Conservation (phyloP, 257 asterid genomes). For the Linderniella brevidens region DNA sequence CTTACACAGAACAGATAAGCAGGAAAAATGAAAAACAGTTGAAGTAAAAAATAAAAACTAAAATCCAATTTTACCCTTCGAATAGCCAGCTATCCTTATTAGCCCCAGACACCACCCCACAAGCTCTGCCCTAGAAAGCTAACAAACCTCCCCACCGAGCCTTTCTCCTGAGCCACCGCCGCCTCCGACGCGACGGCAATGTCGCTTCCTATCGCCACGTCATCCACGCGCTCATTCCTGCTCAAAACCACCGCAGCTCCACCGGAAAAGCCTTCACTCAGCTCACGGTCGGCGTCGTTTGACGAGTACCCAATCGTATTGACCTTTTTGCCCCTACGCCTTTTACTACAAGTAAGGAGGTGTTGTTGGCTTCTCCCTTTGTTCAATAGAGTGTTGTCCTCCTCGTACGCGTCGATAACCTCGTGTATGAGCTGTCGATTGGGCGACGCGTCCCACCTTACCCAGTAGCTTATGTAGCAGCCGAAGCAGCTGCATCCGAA, state of each 20-base stretch:
- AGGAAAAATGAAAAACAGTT: too few species aligned
- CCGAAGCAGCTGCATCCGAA: constrained; percentile 58
- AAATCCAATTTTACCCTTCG: too few species aligned
- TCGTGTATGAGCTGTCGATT: constrained; percentile 61
- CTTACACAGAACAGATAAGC: too few species aligned
- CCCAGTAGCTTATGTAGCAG: constrained; percentile 70
- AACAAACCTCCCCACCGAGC: constrained; percentile 43
- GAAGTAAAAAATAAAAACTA: too few species aligned
- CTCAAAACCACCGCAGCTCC: constrained; percentile 15
- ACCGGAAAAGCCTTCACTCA: constrained; percentile 10
- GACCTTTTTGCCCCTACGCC: constrained; percentile 25
- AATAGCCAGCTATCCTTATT: constrained; percentile 2
- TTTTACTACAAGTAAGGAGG: constrained; percentile 11
- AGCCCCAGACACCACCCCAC: constrained; percentile 49
- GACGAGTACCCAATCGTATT: constrained; percentile 18
- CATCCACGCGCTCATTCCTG: constrained; percentile 4
- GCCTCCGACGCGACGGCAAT: constrained; percentile 8
- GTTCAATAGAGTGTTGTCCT: constrained; percentile 21
- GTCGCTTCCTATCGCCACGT: constrained; percentile 6
- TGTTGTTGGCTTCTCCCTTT: constrained; percentile 23
- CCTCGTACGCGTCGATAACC: constrained; percentile 52
- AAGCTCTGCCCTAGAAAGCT: constrained; percentile 48
- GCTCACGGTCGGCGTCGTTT: constrained; percentile 8
- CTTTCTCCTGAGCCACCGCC: constrained; percentile 28
- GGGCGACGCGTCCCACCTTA: constrained; percentile 58